Evolutionary conservation across 108 stramenopile genomes (phyloP), one percentile per base, ranked within the genome.

Genomic region (Cyclotella sp.): DNA sequence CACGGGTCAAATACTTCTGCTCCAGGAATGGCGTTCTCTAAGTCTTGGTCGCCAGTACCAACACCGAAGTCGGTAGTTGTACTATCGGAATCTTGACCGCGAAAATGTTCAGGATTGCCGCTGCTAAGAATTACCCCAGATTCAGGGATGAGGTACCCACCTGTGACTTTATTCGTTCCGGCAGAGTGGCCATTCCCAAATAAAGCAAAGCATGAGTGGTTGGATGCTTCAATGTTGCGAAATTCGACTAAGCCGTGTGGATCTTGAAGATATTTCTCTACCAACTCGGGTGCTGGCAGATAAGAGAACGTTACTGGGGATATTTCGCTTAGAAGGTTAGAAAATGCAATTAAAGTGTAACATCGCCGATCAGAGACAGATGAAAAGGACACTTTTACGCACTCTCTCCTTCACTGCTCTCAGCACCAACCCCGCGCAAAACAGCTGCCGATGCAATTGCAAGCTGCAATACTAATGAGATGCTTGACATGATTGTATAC

Each of bases 161-260:
- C 62, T 3, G 68, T 63, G 9, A 16, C 68, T 9, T 63, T 53
- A 41, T 63, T 46, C 9, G 22, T 28, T 29, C 76, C 76, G 18
- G 62, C 76, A 28, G 68, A 68, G 19, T 77, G 76, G 10, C 78
- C 78, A 51, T 72, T 62, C 16, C 6, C 43, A 39, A 67, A 79
- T 39, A 72, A 55, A 4, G 71, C 78, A 29, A 79, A 72, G 58
- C 78, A 79, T 22, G 63, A 46, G 47, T 79, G 78, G 29, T 18
- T 42, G 15, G 78, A 72, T 0, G 71, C 53, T n/a, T 27, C n/a
- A 41, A 72, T 63, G 65, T 72, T 79, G 10, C 71, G 71, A 49
- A 79, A 72, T 52, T 79, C 67, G 46, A 79, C 70, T 3, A 65
- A 55, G 11, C 71, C 78, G 39, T 79, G 61, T 0, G 64, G 57